Evolutionary conservation across 2,329 filamentous ascomycete species (phyloP).

Genomic region (Bipolaris victoriae): DNA sequence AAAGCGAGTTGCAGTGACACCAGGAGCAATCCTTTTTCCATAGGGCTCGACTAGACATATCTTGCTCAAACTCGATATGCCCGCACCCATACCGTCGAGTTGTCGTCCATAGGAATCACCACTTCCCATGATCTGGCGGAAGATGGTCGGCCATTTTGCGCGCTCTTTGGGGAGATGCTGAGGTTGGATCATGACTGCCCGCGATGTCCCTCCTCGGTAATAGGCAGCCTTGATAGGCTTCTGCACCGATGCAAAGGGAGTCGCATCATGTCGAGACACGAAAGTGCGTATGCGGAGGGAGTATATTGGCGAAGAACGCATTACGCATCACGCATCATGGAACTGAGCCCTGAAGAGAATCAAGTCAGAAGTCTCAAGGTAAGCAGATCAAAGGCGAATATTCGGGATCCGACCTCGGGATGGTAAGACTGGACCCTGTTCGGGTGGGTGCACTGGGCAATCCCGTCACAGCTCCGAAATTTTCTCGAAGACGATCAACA

Average conservation of each 20-base stretch:
- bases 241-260: conserved; percentile 20
- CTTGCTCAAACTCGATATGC: conserved; percentile 72
- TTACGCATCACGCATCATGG: conserved; percentile 34
- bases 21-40: conserved; percentile 7
- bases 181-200: conserved; percentile 65
- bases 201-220: conserved; percentile 73
- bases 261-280: conserved; percentile 14
- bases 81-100: conserved; percentile 73
- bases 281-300: conserved; percentile 23
- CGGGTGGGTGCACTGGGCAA: conserved; percentile 10
- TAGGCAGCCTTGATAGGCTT: conserved; percentile 57
- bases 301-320: conserved; percentile 29
- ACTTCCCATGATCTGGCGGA: conserved; percentile 65
- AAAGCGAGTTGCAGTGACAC: conserved; percentile 7
- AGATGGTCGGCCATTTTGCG: conserved; percentile 60
- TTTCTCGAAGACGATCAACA: conserved; percentile 29
- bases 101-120: conserved; percentile 72
- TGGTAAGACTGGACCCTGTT: conserved; percentile 26
- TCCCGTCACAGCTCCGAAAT: conserved; percentile 19
- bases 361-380: conserved; percentile 1
- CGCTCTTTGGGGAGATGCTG: conserved; percentile 58
- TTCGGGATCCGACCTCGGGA: conserved; percentile 25
- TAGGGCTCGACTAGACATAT: conserved; percentile 66
- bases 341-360: conserved; percentile 5
- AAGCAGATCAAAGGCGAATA: conserved; percentile 1